phyloP scores from a whole-genome alignment of 2,329 filamentous ascomycete genomes.

The Cadophora sp. region DNA sequence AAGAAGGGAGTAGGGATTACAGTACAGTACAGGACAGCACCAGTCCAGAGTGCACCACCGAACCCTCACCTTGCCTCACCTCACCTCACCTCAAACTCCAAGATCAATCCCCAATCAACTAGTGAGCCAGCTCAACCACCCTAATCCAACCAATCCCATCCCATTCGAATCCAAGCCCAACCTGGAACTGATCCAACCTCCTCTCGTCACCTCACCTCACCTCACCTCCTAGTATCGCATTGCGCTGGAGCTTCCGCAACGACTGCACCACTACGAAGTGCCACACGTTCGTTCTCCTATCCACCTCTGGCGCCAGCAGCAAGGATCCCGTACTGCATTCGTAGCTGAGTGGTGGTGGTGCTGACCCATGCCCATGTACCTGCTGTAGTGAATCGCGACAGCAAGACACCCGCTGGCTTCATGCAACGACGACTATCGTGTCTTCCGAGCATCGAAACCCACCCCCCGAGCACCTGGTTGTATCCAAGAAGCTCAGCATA shows the following conservation, averaged over 20 bases:
- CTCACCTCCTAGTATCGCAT: neutral
- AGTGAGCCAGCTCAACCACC: neutral
- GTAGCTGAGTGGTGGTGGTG: slow-evolving; percentile 21
- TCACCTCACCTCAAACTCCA: neutral
- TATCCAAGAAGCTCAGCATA: neutral
- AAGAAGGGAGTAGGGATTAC: too few species aligned
- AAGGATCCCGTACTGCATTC: slow-evolving; percentile 17
- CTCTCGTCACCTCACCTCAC: neutral
- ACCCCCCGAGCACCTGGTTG: slow-evolving; percentile 10
- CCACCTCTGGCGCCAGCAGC: neutral
- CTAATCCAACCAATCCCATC: neutral
- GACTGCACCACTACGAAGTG: neutral
- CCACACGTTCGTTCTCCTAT: neutral
- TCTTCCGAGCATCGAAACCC: slow-evolving; percentile 30
- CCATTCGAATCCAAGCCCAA: neutral
- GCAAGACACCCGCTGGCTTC: slow-evolving; percentile 32
- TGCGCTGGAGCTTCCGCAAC: neutral
- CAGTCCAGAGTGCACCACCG: too few species aligned
- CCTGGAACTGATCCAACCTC: slow-evolving; percentile 5
- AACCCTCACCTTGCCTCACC: too few species aligned
- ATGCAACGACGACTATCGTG: slow-evolving; percentile 34
- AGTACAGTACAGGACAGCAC: neutral
- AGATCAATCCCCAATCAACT: neutral
- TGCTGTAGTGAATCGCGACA: slow-evolving; percentile 25
- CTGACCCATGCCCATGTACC: slow-evolving; percentile 22